A percentile compares a stretch with the other conserved stretches of the same genome.
phyloP scores from a whole-genome alignment of 1,284 basidiomycete species.

The Ustilago crameri region DNA sequence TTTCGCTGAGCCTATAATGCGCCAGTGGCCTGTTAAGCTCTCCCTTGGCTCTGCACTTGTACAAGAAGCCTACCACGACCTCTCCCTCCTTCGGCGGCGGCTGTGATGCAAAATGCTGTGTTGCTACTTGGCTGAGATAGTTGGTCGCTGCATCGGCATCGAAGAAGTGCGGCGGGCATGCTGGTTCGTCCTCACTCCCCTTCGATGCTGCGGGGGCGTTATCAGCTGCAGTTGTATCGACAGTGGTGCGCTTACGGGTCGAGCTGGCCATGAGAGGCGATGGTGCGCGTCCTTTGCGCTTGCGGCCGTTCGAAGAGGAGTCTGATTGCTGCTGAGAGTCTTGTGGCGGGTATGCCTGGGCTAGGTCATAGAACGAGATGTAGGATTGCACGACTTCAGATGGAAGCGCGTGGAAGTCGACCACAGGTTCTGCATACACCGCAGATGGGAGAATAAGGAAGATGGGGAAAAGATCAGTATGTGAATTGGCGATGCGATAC shows the following conservation, averaged over 20 bases:
- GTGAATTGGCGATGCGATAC: too few relatives aligned
- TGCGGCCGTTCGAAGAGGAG: conserved; percentile 27
- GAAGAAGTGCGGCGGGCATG: conserved; percentile 56
- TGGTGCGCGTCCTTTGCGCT: conserved; percentile 31
- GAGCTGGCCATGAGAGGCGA: conserved; percentile 19
- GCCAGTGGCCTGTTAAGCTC: conserved; percentile 49
- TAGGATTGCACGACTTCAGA: conserved; percentile 53
- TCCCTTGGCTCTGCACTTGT: conserved; percentile 57
- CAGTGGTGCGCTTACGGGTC: conserved; percentile 30
- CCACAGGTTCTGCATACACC: conserved; percentile 43
- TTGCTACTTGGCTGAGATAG: conserved; percentile 55
- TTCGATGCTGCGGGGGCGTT: conserved; percentile 22
- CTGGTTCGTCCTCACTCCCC: conserved; percentile 36
- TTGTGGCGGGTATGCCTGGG: conserved; percentile 50
- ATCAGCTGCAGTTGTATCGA: conserved; percentile 28
- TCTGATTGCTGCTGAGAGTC: conserved; percentile 17
- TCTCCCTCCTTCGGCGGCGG: conserved; percentile 63
- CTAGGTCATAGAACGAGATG: conserved; percentile 55
- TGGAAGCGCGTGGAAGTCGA: conserved; percentile 55
- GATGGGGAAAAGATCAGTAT: too few relatives aligned
- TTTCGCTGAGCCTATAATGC: conserved; percentile 40
- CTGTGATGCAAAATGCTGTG: conserved; percentile 52
- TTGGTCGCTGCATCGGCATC: conserved; percentile 54
- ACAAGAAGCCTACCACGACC: conserved; percentile 61
- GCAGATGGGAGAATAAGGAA: not conserved